Evolutionary conservation across 108 stramenopile species (phyloP).

Genomic region (Cylindrotheca closterium): DNA sequence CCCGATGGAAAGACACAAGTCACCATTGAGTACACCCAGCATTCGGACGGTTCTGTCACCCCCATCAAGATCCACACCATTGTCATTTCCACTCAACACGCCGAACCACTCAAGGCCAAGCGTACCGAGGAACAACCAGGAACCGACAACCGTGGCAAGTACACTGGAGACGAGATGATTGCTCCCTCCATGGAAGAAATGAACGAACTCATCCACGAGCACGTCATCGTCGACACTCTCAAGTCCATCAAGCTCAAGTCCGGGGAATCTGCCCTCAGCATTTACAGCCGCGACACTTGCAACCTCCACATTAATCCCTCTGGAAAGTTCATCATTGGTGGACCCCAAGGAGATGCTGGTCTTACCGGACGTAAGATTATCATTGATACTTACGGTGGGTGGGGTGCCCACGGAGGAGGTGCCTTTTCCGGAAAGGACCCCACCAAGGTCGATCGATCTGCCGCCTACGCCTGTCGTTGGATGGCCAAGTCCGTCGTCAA

Average conservation of each 20-base stretch:
- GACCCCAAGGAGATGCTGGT: conserved; percentile 97
- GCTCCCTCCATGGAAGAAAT: conserved; percentile 82
- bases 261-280: conserved; percentile 59
- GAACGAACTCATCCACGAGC: conserved; percentile 82
- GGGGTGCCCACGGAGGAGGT: conserved; percentile 98
- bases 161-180: conserved; percentile 67
- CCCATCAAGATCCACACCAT: conserved; percentile 97
- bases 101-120: conserved; percentile 88
- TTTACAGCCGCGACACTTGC: conserved; percentile 81
- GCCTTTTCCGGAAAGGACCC: conserved; percentile 98
- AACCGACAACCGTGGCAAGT: conserved; percentile 92
- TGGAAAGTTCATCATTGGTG: conserved; percentile 96
- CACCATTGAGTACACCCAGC: conserved; percentile 92
- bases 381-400: conserved; percentile 98
- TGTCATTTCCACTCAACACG: conserved; percentile 97
- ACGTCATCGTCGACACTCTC: conserved; percentile 76
- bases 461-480: conserved; percentile 97
- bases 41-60: conserved; percentile 85
- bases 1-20: conserved; percentile 99
- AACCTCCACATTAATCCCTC: conserved; percentile 95
- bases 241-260: conserved; percentile 77
- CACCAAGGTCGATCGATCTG: conserved; percentile 96
- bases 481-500: conserved; percentile 95
- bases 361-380: conserved; percentile 98
- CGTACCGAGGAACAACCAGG: conserved; percentile 92